A percentile compares a stretch with the other conserved stretches of the same genome.
phyloP scores from a whole-genome alignment of 1,284 basidiomycete genomes.

The Volvariella volvacea region DNA sequence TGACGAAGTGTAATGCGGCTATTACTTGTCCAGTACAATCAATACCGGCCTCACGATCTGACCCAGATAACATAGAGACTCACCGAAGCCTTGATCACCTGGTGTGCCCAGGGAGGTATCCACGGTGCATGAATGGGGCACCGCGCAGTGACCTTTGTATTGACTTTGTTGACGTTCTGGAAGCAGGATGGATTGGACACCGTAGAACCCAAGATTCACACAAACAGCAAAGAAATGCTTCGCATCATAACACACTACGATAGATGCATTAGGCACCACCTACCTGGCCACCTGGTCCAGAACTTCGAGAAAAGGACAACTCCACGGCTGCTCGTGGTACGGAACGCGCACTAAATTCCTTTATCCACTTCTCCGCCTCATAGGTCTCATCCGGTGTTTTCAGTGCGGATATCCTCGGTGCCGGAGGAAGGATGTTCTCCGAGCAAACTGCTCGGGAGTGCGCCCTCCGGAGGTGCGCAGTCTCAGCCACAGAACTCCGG shows the following conservation, averaged over 20 bases:
- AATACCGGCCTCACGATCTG: too few species aligned
- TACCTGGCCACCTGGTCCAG: slow-evolving; percentile 77
- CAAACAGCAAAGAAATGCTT: too few species aligned
- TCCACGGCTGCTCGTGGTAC: slow-evolving; percentile 49
- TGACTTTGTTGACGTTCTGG: slow-evolving; percentile 79
- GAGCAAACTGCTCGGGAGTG: too few species aligned
- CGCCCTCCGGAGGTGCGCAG: too few species aligned
- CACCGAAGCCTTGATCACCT: slow-evolving; percentile 46
- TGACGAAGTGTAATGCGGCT: slow-evolving; percentile 64
- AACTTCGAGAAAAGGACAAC: slow-evolving; percentile 63
- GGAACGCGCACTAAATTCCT: slow-evolving; percentile 31
- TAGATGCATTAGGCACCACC: slow-evolving; percentile 10
- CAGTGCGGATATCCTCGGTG: slow-evolving; percentile 16
- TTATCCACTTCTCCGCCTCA: slow-evolving; percentile 46
- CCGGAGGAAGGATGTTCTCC: slow-evolving; percentile 9
- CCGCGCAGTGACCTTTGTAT: slow-evolving; percentile 65
- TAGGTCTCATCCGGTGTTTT: slow-evolving; percentile 31
- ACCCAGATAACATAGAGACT: too few species aligned
- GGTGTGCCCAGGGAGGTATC: slow-evolving; percentile 64
- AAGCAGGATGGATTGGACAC: neutral
- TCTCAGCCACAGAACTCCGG: too few species aligned
- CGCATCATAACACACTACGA: too few species aligned
- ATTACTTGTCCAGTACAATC: neutral
- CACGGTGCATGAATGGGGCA: slow-evolving; percentile 50
- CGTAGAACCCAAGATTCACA: too few species aligned